Base-by-base conservation (phyloP, 2,329 filamentous ascomycete species). In the Aureobasidium sp. region DNA sequence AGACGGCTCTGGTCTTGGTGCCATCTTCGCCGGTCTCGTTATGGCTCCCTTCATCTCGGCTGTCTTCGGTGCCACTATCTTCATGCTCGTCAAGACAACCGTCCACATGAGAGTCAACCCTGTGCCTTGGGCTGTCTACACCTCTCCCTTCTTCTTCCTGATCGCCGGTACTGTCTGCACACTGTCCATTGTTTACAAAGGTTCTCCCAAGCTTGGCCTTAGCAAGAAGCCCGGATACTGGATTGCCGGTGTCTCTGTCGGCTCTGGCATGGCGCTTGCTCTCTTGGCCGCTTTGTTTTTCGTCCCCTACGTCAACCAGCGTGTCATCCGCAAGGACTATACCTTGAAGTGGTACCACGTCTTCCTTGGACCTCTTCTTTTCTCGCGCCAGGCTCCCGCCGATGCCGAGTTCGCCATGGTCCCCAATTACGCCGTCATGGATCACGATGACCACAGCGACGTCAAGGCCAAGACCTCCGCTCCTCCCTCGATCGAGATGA, bases 381-480 rank as follows among this genome's bases (percentile, higher is more conserved):
- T 69, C 44, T 79, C 74, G 41, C 88, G 88, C 53, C 79, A 82
- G 0, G 72, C 79, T 25, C 80, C 81, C 25, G 74, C 76, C 1
- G 79, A 82, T 52, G 78, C 79, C 42, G 81, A 85, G 59, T 66
- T 71, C 21, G 83, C 84, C 66, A 73, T 75, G 4, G 84, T 92
- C 11, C 89, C 88, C 71, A 81, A 92, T 78, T 93, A 92, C 70
- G 86, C 87, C 49, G 88, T 92, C 44, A 76, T 92, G 30, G 88
- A 92, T 72, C 78, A 90, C 3, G 81, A 83, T 0, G 74, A 82
- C 0, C 74, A 82, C 0, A 21, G 21, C 21, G 76, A 79, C 2
- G 69, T 77, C 4, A 63, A 74, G 30, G 55, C 44, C 55, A 47
- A 58, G 30, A 48, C 47, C n/a, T 47, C 41, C 1, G 42, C 54